Evolutionary conservation across 2,329 filamentous ascomycete genomes (phyloP).

Genomic region (Neophaeococcomyces mojaviensis): DNA sequence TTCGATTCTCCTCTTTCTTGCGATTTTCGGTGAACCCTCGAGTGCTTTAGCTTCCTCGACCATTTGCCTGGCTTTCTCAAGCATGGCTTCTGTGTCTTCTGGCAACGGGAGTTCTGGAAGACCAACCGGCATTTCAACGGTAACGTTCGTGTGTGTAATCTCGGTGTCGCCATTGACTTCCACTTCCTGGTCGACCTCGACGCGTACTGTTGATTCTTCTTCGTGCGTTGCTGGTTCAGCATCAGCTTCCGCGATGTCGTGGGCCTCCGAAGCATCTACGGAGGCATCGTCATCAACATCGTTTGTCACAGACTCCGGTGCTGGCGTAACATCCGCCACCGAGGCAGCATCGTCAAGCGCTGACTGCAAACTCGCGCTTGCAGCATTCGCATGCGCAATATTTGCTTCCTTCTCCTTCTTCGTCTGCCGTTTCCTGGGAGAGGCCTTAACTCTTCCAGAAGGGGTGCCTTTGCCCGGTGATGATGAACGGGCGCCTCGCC

Average conservation of each 20-base stretch:
- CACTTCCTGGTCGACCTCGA: conserved; percentile 61
- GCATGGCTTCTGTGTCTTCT: conserved; percentile 74
- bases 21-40: conserved; percentile 29
- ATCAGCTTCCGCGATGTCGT: conserved; percentile 39
- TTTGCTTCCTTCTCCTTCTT: conserved; percentile 43
- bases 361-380: conserved; percentile 42
- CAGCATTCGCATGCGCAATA: conserved; percentile 41
- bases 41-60: conserved; percentile 60
- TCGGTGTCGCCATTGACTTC: conserved; percentile 54
- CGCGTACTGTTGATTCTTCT: conserved; percentile 23
- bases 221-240: not conserved
- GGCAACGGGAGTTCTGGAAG: conserved; percentile 61
- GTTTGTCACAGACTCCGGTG: conserved; percentile 31
- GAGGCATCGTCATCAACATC: conserved; percentile 57
- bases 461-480: conserved; percentile 42
- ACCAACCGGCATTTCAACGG: conserved; percentile 65
- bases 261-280: conserved; percentile 15
- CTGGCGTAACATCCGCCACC: conserved; percentile 14
- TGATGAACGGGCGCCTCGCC: conserved; percentile 52
- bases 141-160: conserved; percentile 64
- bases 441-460: conserved; percentile 31
- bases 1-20: conserved; percentile 64
- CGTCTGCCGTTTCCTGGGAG: conserved; percentile 48
- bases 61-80: conserved; percentile 81
- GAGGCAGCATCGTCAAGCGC: conserved; percentile 39